Conservation (phyloP, 2,329 filamentous ascomycete species). For the Dactylellina cionopaga region DNA sequence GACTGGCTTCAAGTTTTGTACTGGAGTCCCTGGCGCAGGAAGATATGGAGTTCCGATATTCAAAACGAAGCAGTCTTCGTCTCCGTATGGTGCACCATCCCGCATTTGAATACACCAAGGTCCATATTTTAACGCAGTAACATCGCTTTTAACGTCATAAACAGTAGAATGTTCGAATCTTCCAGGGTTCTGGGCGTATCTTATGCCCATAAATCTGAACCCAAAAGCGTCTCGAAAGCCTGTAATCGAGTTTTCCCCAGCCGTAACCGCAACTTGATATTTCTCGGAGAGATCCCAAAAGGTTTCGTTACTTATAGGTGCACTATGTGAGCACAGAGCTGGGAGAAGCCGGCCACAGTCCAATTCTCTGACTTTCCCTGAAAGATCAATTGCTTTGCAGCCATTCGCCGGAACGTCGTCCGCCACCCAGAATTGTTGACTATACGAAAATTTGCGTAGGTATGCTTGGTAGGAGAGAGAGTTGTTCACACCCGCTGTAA, state of each 20-base stretch:
- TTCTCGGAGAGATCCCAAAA: constrained; percentile 59
- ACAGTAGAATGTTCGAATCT: constrained; percentile 63
- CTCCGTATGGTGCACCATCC: constrained; percentile 57
- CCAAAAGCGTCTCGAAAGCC: constrained; percentile 63
- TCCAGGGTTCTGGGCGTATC: constrained; percentile 63
- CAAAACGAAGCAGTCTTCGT: constrained; percentile 65
- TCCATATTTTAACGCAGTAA: constrained; percentile 60
- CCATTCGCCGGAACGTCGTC: constrained; percentile 30
- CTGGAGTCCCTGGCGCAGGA: background rate
- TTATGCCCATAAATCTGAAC: constrained; percentile 66
- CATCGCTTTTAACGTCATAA: constrained; percentile 60
- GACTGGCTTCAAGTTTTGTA: constrained; percentile 25
- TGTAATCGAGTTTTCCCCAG: constrained; percentile 60
- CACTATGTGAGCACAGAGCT: constrained; percentile 63
- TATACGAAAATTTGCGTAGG: constrained; percentile 54
- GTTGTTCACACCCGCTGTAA: constrained; percentile 54
- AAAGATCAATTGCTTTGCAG: constrained; percentile 57
- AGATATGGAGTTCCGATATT: constrained; percentile 61
- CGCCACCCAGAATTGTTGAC: constrained; percentile 61
- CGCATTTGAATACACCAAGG: constrained; percentile 61
- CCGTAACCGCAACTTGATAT: constrained; percentile 61
- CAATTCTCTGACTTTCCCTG: constrained; percentile 56
- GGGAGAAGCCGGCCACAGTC: constrained; percentile 56
- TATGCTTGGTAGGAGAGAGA: constrained; percentile 61
- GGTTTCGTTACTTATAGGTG: constrained; percentile 61